Conservation (phyloP, 306 rosid genomes). For the Myrica gale region DNA sequence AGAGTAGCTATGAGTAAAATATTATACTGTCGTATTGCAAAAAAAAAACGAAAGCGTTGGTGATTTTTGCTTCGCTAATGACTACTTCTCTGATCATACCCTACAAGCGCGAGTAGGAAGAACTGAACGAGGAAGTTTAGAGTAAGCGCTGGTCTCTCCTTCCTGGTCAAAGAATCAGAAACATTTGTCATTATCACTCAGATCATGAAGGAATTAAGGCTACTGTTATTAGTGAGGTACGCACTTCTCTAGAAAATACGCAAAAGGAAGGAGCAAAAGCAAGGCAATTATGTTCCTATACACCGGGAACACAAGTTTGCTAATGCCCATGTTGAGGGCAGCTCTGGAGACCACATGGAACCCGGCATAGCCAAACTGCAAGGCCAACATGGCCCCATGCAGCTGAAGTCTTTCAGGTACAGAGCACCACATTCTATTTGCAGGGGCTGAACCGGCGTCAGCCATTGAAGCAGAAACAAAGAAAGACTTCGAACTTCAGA, state of each 20-base stretch:
- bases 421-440: conserved; percentile 72
- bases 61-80: not conserved
- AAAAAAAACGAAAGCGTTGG: not conserved
- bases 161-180: conserved; percentile 46
- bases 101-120: conserved; percentile 85
- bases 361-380: conserved; percentile 96
- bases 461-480: conserved; percentile 46
- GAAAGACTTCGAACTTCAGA: not conserved
- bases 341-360: conserved; percentile 93
- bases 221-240: not conserved
- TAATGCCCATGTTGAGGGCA: conserved; percentile 96
- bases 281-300: conserved; percentile 86
- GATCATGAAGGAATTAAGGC: not conserved
- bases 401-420: conserved; percentile 75
- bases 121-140: conserved; percentile 69
- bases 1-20: not conserved
- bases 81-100: conserved; percentile 46
- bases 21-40: not conserved
- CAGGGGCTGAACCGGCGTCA: conserved; percentile 45
- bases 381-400: conserved; percentile 92
- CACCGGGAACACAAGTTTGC: conserved; percentile 91
- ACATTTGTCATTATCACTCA: not conserved
- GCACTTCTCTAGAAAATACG: conserved; percentile 85
- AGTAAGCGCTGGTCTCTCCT: conserved; percentile 81
- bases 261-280: conserved; percentile 83